Evolutionary conservation across 2,329 filamentous ascomycete species (phyloP).

Genomic region (Colletotrichum theobromicola): DNA sequence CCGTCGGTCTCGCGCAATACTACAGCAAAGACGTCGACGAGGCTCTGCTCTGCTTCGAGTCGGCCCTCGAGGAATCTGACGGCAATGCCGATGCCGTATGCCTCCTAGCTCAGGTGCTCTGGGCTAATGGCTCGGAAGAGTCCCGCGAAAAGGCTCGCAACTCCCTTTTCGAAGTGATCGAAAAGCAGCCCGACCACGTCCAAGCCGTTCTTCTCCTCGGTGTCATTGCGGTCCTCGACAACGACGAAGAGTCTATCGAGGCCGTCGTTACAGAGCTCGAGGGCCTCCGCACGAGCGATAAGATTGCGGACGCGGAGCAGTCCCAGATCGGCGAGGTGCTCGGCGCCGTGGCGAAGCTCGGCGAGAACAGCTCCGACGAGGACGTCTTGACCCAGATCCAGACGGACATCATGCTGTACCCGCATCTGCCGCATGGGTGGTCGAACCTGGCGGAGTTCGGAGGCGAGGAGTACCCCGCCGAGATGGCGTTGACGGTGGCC

Average conservation of each 20-base stretch:
- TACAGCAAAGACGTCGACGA: constrained; percentile 69
- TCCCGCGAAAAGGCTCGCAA: constrained; percentile 79
- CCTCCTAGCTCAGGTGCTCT: constrained; percentile 87
- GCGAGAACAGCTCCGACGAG: constrained; percentile 51
- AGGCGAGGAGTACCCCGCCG: constrained; percentile 60
- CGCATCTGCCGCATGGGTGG: constrained; percentile 83
- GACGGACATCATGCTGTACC: constrained; percentile 80
- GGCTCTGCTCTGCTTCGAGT: constrained; percentile 80
- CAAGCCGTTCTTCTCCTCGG: constrained; percentile 82
- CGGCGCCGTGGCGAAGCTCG: constrained; percentile 71
- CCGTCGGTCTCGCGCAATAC: constrained; percentile 83
- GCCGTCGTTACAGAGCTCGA: constrained; percentile 83
- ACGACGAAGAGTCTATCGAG: constrained; percentile 78
- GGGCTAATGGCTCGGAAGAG: constrained; percentile 81
- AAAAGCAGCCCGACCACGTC: constrained; percentile 75
- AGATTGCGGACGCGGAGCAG: constrained; percentile 67
- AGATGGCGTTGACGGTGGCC: constrained; percentile 85
- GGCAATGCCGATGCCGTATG: constrained; percentile 85
- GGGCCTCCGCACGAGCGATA: constrained; percentile 70
- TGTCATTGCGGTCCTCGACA: constrained; percentile 81
- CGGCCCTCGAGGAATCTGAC: constrained; percentile 77
- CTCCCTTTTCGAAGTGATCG: constrained; percentile 81
- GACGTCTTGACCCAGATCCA: constrained; percentile 70
- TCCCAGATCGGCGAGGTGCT: constrained; percentile 76
- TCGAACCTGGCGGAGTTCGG: constrained; percentile 69